phyloP scores from a whole-genome alignment of 2,329 filamentous ascomycete species.

The Chalaropsis ovoidea region DNA sequence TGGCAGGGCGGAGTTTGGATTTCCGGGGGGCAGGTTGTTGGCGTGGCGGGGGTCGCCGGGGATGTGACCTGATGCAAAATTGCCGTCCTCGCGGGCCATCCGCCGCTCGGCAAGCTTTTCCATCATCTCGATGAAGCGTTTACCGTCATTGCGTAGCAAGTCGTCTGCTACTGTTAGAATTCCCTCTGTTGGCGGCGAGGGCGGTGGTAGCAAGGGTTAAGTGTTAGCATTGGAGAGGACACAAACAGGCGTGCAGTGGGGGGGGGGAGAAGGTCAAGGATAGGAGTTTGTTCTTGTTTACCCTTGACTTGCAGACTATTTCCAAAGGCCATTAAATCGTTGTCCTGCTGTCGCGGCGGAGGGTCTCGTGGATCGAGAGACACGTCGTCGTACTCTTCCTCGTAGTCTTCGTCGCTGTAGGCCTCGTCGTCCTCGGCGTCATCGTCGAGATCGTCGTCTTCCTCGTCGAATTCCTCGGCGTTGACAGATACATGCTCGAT shows the following conservation, averaged over 20 bases:
- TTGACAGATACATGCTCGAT: constrained; percentile 48
- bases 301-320: constrained; percentile 92
- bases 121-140: constrained; percentile 99
- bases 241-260: background rate
- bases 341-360: constrained; percentile 51
- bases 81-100: constrained; percentile 90
- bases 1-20: constrained; percentile 46
- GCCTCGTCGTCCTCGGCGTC: constrained; percentile 38
- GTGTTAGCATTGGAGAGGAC: constrained; percentile 35
- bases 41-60: constrained; percentile 35
- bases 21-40: constrained; percentile 33
- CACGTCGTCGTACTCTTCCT: constrained; percentile 50
- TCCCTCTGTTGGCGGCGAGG: constrained; percentile 39
- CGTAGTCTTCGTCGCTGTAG: constrained; percentile 41
- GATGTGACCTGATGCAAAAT: constrained; percentile 4
- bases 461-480: constrained; percentile 46
- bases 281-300: constrained; percentile 33
- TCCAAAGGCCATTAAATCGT: constrained; percentile 94
- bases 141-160: constrained; percentile 95
- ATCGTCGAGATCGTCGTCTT: constrained; percentile 44
- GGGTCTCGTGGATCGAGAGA: constrained; percentile 47
- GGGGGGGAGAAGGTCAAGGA: no score
- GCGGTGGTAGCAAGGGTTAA: constrained; percentile 31
- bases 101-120: constrained; percentile 93
- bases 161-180: constrained; percentile 98